phyloP scores from a whole-genome alignment of 805 yeast genomes.

The Danielia reshetovae region DNA sequence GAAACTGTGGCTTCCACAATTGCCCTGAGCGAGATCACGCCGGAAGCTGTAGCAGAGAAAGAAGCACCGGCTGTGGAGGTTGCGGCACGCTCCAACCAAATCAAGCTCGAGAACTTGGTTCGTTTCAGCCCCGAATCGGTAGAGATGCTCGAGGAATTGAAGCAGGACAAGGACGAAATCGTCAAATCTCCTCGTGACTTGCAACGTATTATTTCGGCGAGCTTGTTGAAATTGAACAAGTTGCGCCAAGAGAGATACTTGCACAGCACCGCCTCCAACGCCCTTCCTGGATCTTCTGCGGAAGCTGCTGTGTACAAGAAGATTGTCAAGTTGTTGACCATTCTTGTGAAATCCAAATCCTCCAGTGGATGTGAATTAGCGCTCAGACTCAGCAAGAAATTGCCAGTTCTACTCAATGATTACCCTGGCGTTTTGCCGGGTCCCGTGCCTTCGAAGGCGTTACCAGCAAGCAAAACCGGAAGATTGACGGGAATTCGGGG shows the following conservation, averaged over 20 bases:
- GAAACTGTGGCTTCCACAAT: neutral
- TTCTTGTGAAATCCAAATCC: constrained; percentile 31
- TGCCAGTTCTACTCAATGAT: constrained; percentile 71
- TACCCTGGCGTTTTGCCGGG: constrained; percentile 82
- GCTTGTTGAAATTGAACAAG: constrained; percentile 32
- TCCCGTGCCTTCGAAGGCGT: constrained; percentile 24
- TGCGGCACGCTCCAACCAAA: constrained; percentile 10
- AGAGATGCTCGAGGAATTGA: constrained; percentile 21
- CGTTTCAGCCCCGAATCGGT: constrained; percentile 34
- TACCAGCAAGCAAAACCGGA: constrained; percentile 14
- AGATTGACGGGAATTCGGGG: constrained; percentile 39
- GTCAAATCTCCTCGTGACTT: constrained; percentile 25
- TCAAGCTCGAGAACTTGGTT: constrained; percentile 29
- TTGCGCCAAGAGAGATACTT: constrained; percentile 39
- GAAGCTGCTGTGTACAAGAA: constrained; percentile 29
- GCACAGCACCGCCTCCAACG: constrained; percentile 22
- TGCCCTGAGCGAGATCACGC: no score
- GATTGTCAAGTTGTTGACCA: constrained; percentile 25
- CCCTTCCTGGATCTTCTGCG: constrained; percentile 22
- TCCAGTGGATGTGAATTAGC: constrained; percentile 23
- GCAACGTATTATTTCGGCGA: constrained; percentile 32
- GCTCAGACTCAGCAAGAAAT: constrained; percentile 30
- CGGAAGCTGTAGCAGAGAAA: constrained; percentile 1
- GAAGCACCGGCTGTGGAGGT: constrained; percentile 6
- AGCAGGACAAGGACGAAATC: constrained; percentile 21